Evolutionary conservation across 2,329 filamentous ascomycete species (phyloP).

Genomic region (Allantophomopsis cytisporea): DNA sequence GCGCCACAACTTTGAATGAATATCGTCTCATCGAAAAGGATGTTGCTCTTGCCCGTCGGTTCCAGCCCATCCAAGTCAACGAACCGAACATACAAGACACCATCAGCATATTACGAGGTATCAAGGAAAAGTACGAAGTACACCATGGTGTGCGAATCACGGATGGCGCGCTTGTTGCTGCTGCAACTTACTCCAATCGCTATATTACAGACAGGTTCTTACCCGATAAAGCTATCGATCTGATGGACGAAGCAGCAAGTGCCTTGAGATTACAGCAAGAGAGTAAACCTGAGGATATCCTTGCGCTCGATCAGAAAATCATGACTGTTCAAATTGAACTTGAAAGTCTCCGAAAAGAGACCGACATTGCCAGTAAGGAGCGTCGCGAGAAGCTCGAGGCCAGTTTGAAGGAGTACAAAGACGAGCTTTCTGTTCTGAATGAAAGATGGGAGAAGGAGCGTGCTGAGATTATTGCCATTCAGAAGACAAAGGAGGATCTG

Average conservation of each 20-base stretch:
- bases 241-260: constrained; percentile 91
- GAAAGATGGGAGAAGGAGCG: constrained; percentile 86
- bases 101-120: constrained; percentile 86
- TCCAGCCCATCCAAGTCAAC: constrained; percentile 88
- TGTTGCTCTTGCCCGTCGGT: constrained; percentile 78
- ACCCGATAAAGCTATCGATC: constrained; percentile 92
- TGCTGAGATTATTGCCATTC: constrained; percentile 73
- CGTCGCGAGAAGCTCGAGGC: constrained; percentile 74
- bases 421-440: constrained; percentile 61
- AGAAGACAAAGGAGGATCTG: constrained; percentile 76
- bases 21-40: constrained; percentile 95
- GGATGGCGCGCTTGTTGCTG: constrained; percentile 81
- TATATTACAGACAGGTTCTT: constrained; percentile 95
- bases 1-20: constrained; percentile 84
- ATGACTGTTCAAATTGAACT: constrained; percentile 97
- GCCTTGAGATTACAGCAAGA: constrained; percentile 87
- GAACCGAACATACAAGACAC: constrained; percentile 88
- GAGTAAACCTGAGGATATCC: constrained; percentile 90
- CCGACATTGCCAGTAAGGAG: constrained; percentile 77
- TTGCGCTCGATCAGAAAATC: constrained; percentile 83
- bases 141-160: constrained; percentile 95
- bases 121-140: constrained; percentile 96
- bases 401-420: constrained; percentile 62
- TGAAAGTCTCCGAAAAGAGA: constrained; percentile 88
- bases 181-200: constrained; percentile 82